A percentile compares a stretch with the other conserved stretches of the same genome.
These are phyloP conservation scores for Pneumocystis oryctolagi DNA, from an alignment of 1,139 yeast species.

Conservation along the genomic window DNA sequence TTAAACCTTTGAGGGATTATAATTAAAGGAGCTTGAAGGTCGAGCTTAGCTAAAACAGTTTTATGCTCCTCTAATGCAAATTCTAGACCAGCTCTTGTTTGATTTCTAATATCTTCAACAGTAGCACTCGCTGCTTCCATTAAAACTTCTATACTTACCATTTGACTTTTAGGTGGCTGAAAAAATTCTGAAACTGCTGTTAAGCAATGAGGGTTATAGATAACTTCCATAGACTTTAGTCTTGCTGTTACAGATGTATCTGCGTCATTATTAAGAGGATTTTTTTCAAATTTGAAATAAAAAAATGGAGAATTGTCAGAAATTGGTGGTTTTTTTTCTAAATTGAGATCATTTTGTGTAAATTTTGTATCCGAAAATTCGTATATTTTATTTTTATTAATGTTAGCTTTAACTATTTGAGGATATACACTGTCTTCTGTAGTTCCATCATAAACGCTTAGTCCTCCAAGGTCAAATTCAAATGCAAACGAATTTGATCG, in stretches of 20 bases:
- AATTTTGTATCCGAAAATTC: slow-evolving; percentile 17
- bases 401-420: slow-evolving; percentile 79
- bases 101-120: slow-evolving; percentile 75
- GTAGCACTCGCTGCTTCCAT: slow-evolving; percentile 94
- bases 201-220: slow-evolving; percentile 67
- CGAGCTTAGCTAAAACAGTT: slow-evolving; percentile 69
- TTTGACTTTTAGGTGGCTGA: slow-evolving; percentile 71
- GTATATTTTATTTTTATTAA: slow-evolving; percentile 28
- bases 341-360: slow-evolving; percentile 6
- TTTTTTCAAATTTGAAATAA: slow-evolving; percentile 64
- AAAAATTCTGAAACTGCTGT: slow-evolving; percentile 64
- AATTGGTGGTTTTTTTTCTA: slow-evolving; percentile 11
- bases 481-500: slow-evolving; percentile 66
- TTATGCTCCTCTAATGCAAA: slow-evolving; percentile 90
- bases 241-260: slow-evolving; percentile 63
- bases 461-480: slow-evolving; percentile 60
- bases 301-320: slow-evolving; percentile 46
- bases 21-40: slow-evolving; percentile 83
- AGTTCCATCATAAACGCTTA: slow-evolving; percentile 69
- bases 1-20: slow-evolving; percentile 70
- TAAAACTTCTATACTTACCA: slow-evolving; percentile 80
- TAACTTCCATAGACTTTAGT: slow-evolving; percentile 74
- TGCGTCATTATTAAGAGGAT: slow-evolving; percentile 72
- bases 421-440: slow-evolving; percentile 58
- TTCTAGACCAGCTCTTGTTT: slow-evolving; percentile 83